phyloP scores from a whole-genome alignment of 306 rosid genomes.

The Parietaria judaica region DNA sequence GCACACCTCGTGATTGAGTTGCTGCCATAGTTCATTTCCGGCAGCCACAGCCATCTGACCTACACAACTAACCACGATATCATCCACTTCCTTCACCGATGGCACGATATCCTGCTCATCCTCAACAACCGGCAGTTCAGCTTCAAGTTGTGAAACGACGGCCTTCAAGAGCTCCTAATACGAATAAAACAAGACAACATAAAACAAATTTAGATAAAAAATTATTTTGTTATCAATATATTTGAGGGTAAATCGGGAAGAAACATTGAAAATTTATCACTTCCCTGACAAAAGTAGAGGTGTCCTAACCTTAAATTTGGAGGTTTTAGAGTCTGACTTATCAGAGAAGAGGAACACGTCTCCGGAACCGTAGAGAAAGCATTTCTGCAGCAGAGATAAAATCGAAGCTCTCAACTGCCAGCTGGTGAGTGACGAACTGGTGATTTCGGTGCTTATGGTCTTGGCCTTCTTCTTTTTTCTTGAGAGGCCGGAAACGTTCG shows the following conservation, averaged over 20 bases:
- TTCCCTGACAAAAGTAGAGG: slow-evolving; percentile 2
- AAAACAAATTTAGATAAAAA: slow-evolving; percentile 2
- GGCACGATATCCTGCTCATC: slow-evolving; percentile 49
- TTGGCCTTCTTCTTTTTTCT: slow-evolving; percentile 74
- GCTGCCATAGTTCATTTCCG: slow-evolving; percentile 77
- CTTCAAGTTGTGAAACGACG: slow-evolving; percentile 60
- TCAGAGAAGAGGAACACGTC: slow-evolving; percentile 54
- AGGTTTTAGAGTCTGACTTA: background rate
- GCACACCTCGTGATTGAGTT: slow-evolving; percentile 76
- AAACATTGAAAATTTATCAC: background rate
- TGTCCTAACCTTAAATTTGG: slow-evolving; percentile 66
- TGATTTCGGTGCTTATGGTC: background rate
- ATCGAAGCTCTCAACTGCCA: slow-evolving; percentile 85
- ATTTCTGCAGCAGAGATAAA: slow-evolving; percentile 73
- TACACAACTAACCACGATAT: slow-evolving; percentile 59
- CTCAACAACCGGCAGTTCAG: slow-evolving; percentile 59
- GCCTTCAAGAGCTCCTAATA: slow-evolving; percentile 74
- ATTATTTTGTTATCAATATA: background rate
- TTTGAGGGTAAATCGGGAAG: background rate
- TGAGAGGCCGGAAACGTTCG: slow-evolving; percentile 25
- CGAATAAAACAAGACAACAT: background rate
- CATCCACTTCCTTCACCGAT: slow-evolving; percentile 65
- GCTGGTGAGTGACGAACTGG: slow-evolving; percentile 28
- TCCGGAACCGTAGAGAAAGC: slow-evolving; percentile 84
- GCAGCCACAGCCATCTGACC: slow-evolving; percentile 98